These are phyloP conservation scores for Rosa rugosa DNA, from an alignment of 306 rosid genomes.

Conservation along the genomic window DNA sequence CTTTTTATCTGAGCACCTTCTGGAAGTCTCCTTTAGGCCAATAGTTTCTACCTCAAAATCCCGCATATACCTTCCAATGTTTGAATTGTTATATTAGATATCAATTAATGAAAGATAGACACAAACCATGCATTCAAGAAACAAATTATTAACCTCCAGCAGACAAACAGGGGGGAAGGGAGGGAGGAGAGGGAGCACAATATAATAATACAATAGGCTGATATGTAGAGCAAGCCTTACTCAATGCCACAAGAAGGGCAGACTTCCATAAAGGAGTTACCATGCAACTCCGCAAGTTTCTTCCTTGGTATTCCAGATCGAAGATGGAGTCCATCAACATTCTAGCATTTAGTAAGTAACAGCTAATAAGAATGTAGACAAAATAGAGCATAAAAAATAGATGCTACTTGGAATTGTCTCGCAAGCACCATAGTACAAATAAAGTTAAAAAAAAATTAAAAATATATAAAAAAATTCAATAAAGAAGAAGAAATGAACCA, in stretches of 20 bases:
- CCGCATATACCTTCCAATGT: constrained; percentile 68
- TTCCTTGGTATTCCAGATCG: constrained; percentile 98
- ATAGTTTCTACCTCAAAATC: constrained; percentile 97
- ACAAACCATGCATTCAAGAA: constrained; percentile 1
- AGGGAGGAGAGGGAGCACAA: not conserved
- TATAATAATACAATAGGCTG: not conserved
- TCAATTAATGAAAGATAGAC: not conserved
- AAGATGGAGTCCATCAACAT: constrained; percentile 98
- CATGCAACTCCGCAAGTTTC: constrained; percentile 92
- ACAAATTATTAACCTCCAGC: constrained; percentile 9
- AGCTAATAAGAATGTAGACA: not conserved
- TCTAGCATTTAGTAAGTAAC: constrained; percentile 48
- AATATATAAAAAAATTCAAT: too few species aligned
- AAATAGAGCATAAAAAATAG: not conserved
- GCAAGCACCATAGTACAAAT: not conserved
- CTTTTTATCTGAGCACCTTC: constrained; percentile 67
- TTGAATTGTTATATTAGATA: not conserved
- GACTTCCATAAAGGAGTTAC: constrained; percentile 94
- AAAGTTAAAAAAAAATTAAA: not conserved
- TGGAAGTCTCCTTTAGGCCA: constrained; percentile 88
- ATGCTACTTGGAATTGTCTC: not conserved
- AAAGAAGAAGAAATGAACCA: not conserved
- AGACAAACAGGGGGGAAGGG: constrained; percentile 2
- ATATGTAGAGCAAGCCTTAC: constrained; percentile 51
- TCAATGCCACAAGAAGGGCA: constrained; percentile 90